These are phyloP conservation scores for Coemansia sp. DNA, from an alignment of 192 early-diverging fungal genomes.

Conservation along the genomic window DNA sequence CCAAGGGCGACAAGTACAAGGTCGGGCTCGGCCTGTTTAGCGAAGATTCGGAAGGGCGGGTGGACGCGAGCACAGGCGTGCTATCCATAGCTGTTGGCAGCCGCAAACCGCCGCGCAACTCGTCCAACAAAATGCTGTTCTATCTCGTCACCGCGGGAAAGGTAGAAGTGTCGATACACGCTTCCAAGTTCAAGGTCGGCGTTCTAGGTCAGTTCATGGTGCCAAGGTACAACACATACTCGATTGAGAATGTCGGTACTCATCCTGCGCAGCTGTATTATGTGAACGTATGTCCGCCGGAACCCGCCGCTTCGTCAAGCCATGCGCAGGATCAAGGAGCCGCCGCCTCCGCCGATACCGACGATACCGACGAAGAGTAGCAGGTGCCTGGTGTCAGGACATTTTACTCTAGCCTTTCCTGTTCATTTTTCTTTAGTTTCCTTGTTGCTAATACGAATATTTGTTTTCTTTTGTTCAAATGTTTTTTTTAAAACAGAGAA, in stretches of 20 bases:
- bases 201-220: slow-evolving; percentile 44
- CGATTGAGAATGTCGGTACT: slow-evolving; percentile 45
- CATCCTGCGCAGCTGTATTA: slow-evolving; percentile 48
- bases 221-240: slow-evolving; percentile 33
- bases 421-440: no score
- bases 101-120: slow-evolving; percentile 29
- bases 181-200: slow-evolving; percentile 32
- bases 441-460: no score
- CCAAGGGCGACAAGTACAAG: slow-evolving; percentile 23
- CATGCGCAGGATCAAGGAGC: background rate
- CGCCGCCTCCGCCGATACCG: background rate
- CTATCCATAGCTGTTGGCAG: slow-evolving; percentile 33
- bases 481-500: no score
- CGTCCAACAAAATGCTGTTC: slow-evolving; percentile 18
- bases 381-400: no score
- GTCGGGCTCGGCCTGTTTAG: slow-evolving; percentile 27
- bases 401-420: no score
- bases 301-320: background rate
- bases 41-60: slow-evolving; percentile 15
- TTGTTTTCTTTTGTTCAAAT: no score
- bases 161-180: slow-evolving; percentile 34
- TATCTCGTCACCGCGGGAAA: slow-evolving; percentile 42
- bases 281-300: slow-evolving; percentile 23
- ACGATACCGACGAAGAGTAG: background rate
- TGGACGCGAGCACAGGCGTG: slow-evolving; percentile 24